Percentiles rank a stretch among this genome's conserved stretches.
These are phyloP conservation scores for Geotrichum aggregatum DNA, from an alignment of 1,139 yeast species.

Conservation along the genomic window DNA sequence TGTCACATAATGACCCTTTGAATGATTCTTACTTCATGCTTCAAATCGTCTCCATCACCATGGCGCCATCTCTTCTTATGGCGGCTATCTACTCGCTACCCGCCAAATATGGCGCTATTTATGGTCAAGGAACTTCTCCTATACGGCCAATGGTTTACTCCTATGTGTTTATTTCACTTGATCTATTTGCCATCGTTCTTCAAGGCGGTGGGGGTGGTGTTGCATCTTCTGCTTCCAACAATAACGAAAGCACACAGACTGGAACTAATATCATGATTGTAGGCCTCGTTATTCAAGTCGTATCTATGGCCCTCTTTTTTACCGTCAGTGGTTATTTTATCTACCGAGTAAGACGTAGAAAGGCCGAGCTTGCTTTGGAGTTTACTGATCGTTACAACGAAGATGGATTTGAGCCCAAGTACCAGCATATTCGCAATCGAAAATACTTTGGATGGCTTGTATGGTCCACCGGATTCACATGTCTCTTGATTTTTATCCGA, in stretches of 20 bases:
- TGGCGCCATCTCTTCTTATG: conserved; percentile 86
- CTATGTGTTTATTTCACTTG: conserved; percentile 60
- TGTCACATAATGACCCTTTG: conserved; percentile 41
- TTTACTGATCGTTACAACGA: neutral
- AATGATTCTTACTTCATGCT: conserved; percentile 49
- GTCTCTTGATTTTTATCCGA: conserved; percentile 58
- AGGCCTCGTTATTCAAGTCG: conserved; percentile 75
- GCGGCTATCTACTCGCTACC: conserved; percentile 77
- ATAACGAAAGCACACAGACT: conserved; percentile 38
- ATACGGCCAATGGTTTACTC: conserved; percentile 73
- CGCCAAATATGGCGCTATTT: conserved; percentile 66
- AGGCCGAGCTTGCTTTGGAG: conserved; percentile 40
- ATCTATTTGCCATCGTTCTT: conserved; percentile 62
- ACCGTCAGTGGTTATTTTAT: conserved; percentile 54
- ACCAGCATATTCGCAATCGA: neutral
- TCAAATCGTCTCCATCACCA: conserved; percentile 66
- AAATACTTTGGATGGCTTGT: conserved; percentile 42
- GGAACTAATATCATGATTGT: conserved; percentile 79
- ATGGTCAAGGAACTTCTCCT: conserved; percentile 58
- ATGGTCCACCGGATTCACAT: conserved; percentile 22
- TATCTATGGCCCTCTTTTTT: conserved; percentile 63
- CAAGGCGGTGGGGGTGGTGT: conserved; percentile 85
- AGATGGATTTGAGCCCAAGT: conserved; percentile 4
- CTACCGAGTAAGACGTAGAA: neutral
- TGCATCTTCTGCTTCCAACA: conserved; percentile 53